Evolutionary conservation across 768 basidiomycete species (phyloP), one percentile per base, ranked within the genome.

Genomic region (Russula vinacea): DNA sequence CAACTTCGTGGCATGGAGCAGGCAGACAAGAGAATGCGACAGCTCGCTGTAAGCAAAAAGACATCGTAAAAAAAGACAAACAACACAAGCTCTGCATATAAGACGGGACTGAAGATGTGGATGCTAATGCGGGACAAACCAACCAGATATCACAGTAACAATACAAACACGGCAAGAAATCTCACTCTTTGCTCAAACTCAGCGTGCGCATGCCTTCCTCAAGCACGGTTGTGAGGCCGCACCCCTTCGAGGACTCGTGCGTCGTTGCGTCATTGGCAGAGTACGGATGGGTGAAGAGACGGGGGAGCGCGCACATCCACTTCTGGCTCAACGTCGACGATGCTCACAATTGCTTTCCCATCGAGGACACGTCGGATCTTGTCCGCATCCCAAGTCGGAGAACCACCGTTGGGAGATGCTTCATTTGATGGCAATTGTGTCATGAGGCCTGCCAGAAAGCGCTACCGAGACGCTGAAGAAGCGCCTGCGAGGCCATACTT

Each of bases 391-490:
- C 56, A 70, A 64, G 65, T 26, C 19, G 61, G 58, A 49, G 47
- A 45, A 50, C 39, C 29, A 45, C 29, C 56, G 40, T 55, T 50
- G 16, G 67, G 56, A 76, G 71, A 32, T 73, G 64, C 0, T 69
- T 62, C 11, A 71, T n/a, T 54, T 29, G 44, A 35, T 47, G 56
- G 16, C 2, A 75, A 69, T 16, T 70, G 69, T 3, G 86, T 87
- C n/a, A 86, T 81, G 75, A 94, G n/a, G 93, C 93, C 66, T 93
- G 90, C 88, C 90, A 90, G 77, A 94, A 94, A 52, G 92, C 90
- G n/a, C 77, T 73, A 5, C 88, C 86, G 33, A 94, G 79, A 69
- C 84, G 86, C 71, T 78, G 76, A 56, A 90, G 69, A 29, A 95
- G 76, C 0, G 92, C 92, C 76, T 92, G 87, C 45, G 84, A 84